Evolutionary conservation across 805 yeast genomes (phyloP).

Genomic region (Nakazawaea wyomingensis): DNA sequence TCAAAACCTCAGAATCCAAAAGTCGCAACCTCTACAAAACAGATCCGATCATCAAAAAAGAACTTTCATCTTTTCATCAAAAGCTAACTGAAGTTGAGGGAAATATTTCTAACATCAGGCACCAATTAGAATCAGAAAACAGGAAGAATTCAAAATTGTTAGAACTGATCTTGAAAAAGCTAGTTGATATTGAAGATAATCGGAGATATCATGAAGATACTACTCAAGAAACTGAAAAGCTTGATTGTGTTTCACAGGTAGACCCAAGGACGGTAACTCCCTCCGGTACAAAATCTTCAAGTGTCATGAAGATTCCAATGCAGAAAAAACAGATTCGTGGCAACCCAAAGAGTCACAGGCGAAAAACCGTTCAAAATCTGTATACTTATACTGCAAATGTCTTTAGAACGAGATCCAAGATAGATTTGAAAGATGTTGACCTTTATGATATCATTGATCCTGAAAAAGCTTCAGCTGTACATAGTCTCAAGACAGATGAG

Average conservation of each 20-base stretch:
- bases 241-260: too few relatives aligned
- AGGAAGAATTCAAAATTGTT: too few relatives aligned
- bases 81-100: neutral
- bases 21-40: neutral
- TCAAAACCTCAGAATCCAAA: neutral
- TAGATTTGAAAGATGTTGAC: neutral
- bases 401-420: neutral
- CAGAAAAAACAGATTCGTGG: neutral
- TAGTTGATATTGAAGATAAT: too few relatives aligned
- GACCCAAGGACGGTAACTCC: neutral
- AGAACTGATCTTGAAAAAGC: too few relatives aligned
- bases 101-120: neutral
- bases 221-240: too few relatives aligned
- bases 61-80: neutral
- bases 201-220: too few relatives aligned
- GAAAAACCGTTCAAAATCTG: neutral
- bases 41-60: too few relatives aligned
- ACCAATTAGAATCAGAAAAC: too few relatives aligned
- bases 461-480: neutral
- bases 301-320: neutral
- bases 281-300: neutral
- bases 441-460: neutral
- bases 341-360: neutral
- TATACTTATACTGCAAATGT: too few relatives aligned
- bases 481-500: neutral